A percentile compares a stretch with the other conserved stretches of the same genome.
Conservation (phyloP, 495 filamentous ascomycete genomes). For the Melanomma pulvis-pyrius region DNA sequence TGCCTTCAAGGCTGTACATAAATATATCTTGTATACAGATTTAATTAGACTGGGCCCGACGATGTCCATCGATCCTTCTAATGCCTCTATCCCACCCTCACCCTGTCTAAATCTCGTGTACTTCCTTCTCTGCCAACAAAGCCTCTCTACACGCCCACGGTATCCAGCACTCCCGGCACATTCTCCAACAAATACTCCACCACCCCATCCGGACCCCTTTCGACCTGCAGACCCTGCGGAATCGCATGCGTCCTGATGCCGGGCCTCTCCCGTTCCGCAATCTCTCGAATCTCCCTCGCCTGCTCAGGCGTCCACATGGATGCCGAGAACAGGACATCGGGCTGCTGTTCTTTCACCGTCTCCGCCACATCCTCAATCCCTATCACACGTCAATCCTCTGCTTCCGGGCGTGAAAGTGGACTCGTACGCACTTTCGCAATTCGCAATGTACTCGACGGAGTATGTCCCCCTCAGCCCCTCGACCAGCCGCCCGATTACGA, state of each 20-base stretch:
- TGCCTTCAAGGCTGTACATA: neutral
- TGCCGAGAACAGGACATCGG: constrained; percentile 64
- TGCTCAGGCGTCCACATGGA: constrained; percentile 70
- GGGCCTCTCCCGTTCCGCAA: constrained; percentile 56
- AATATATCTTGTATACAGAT: neutral
- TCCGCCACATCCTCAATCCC: constrained; percentile 55
- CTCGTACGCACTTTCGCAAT: constrained; percentile 58
- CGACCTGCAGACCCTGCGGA: constrained; percentile 65
- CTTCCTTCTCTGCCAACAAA: neutral
- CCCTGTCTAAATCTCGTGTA: too few species aligned
- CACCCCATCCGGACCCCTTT: constrained; percentile 65
- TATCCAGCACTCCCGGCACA: constrained; percentile 55
- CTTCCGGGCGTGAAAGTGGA: neutral
- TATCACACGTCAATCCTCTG: neutral
- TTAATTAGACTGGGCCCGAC: neutral
- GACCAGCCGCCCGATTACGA: constrained; percentile 60
- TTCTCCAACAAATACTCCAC: constrained; percentile 66
- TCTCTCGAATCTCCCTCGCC: constrained; percentile 57
- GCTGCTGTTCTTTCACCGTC: constrained; percentile 54
- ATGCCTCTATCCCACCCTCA: neutral
- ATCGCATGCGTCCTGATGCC: constrained; percentile 62
- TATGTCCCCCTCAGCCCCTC: constrained; percentile 63
- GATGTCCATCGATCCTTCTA: neutral
- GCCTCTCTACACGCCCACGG: neutral
- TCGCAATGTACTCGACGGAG: constrained; percentile 61